These are phyloP conservation scores for Vachellia pachyceras DNA, from an alignment of 306 rosid genomes.

Conservation along the genomic window DNA sequence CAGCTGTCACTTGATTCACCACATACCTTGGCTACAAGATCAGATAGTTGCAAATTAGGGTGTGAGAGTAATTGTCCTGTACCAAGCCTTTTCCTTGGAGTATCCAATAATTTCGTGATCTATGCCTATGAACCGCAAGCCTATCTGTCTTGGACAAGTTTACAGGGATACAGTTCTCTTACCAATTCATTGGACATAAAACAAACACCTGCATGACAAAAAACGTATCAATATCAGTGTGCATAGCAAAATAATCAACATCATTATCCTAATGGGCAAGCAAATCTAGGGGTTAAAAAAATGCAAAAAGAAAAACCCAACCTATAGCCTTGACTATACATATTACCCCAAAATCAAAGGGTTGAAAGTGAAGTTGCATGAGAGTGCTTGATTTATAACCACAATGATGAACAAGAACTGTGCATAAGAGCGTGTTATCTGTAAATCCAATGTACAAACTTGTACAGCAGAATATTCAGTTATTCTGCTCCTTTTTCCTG, in stretches of 20 bases:
- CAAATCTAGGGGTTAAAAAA: constrained; percentile 16
- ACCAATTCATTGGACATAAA: constrained; percentile 98
- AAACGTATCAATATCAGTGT: constrained; percentile 44
- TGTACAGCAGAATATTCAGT: constrained; percentile 18
- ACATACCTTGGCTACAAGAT: constrained; percentile 90
- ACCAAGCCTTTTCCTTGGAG: constrained; percentile 3
- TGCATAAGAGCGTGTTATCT: not conserved
- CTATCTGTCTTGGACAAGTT: constrained; percentile 13
- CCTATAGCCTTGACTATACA: not conserved
- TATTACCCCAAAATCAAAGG: constrained; percentile 1
- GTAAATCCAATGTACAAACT: constrained; percentile 9
- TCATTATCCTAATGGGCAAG: not conserved
- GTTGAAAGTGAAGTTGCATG: constrained; percentile 7
- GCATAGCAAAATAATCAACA: constrained; percentile 15
- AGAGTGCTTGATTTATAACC: constrained; percentile 1
- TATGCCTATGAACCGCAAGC: constrained; percentile 1
- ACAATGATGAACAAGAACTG: constrained; percentile 6
- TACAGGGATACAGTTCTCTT: constrained; percentile 46
- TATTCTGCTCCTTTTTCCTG: not conserved
- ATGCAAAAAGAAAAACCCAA: not conserved
- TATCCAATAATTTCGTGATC: constrained; percentile 21
- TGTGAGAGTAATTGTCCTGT: constrained; percentile 11
- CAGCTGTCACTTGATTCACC: constrained; percentile 95
- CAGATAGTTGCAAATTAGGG: constrained; percentile 34
- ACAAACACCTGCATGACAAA: constrained; percentile 75